These are phyloP conservation scores for Alopecurus myosuroides DNA, from an alignment of 176 grass and related monocot genomes.

Conservation along the genomic window DNA sequence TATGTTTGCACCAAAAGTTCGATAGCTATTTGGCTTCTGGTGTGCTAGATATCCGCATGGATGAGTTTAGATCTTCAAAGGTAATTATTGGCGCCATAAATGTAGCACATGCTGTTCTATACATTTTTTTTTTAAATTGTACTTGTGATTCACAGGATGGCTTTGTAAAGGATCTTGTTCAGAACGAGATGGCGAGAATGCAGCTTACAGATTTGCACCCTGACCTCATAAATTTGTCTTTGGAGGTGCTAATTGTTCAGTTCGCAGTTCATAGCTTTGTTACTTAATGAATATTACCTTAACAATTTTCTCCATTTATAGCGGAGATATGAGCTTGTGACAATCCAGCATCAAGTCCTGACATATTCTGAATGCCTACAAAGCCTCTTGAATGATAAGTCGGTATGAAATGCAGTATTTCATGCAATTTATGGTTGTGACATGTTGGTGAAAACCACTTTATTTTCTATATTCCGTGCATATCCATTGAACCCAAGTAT, in stretches of 20 bases:
- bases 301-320: no score
- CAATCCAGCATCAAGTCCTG: neutral
- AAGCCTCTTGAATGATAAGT: neutral
- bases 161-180: neutral
- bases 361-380: neutral
- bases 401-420: neutral
- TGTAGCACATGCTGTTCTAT: no score
- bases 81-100: no score
- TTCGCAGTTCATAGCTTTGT: no score
- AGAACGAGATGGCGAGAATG: neutral
- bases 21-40: constrained; percentile 8
- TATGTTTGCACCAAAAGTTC: neutral
- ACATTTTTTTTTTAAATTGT: no score
- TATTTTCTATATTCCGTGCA: neutral
- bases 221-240: neutral
- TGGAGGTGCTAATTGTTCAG: neutral
- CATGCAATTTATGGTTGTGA: neutral
- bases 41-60: neutral
- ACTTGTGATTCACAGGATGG: no score
- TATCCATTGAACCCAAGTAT: neutral
- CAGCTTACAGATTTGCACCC: constrained; percentile 2
- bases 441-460: neutral
- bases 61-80: constrained; percentile 2
- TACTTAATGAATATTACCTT: no score
- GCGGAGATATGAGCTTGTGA: neutral